These are phyloP conservation scores for Saccharomyces hybrid DNA, from an alignment of 1,139 yeast genomes.

Conservation along the genomic window DNA sequence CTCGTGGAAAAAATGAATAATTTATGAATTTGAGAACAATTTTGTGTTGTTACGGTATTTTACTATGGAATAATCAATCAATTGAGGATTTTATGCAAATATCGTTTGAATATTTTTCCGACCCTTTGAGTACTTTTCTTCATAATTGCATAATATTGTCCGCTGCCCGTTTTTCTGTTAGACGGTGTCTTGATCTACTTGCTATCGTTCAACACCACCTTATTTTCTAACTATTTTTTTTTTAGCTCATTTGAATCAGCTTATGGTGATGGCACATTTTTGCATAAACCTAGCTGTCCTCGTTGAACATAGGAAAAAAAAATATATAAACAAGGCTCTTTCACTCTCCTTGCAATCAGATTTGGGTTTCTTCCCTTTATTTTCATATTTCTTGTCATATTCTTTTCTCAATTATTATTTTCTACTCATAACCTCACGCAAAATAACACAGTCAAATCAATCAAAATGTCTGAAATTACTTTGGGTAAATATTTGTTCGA, in stretches of 20 bases:
- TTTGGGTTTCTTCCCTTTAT: not conserved
- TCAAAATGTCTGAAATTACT: conserved; percentile 35
- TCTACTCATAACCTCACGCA: conserved; percentile 5
- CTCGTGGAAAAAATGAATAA: conserved; percentile 2
- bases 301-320: not conserved
- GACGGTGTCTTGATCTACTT: not conserved
- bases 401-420: conserved; percentile 1
- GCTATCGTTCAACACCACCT: not conserved
- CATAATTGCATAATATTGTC: not conserved
- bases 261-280: not conserved
- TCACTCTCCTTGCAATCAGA: not conserved
- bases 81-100: not conserved
- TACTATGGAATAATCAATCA: not conserved
- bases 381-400: not conserved
- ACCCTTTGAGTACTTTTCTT: conserved; percentile 1
- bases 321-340: not conserved
- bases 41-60: not conserved
- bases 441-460: conserved; percentile 5
- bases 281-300: not conserved
- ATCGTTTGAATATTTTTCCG: not conserved
- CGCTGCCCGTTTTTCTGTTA: not conserved
- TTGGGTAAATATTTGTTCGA: conserved; percentile 58
- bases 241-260: not conserved
- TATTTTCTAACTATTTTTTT: not conserved
- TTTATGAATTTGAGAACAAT: conserved; percentile 3